Evolutionary conservation across 177 flowering plant species (phyloP), one percentile per base, ranked within the genome.

Genomic region (Tripterygium wilfordii): DNA sequence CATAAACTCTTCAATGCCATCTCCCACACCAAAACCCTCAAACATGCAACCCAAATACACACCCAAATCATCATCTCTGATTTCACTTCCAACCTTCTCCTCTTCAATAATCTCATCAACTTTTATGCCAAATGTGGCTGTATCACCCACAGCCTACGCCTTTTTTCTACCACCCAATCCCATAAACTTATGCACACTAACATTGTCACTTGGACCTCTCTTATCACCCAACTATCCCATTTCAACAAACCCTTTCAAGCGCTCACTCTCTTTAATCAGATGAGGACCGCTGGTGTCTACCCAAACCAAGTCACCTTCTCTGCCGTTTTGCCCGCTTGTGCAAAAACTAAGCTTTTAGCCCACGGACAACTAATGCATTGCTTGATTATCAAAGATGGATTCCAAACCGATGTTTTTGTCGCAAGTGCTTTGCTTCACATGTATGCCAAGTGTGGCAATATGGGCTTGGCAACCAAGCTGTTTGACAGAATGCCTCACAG

Each of bases 241-340:
- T 10, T 26, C 47, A 53, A 41, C 33, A 56, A 33, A 15, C 70
- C 73, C 54, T 33, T 44, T 35, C 22, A 69, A 37, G 88, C 85
- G 13, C 45, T 85, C 10, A 14, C 15, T 17, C 44, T 67, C 40
- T 74, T 82, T 47, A 59, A 61, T 38, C 51, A 56, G 22, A 74
- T 78, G 94, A 66, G 76, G 49, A 0, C 23, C n/a, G 9, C 49
- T 13, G 76, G 75, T n/a, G 13, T 68, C 13, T 45, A 5, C 44
- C 77, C 90, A 1, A 72, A 83, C 31, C 64, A 79, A 1, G 79
- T 64, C 60, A 78, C 83, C 5, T 67, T 83, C 58, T 79, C 91
- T 2, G 74, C 80, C 1, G 54, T 81, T 5, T 44, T 83, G 20
- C 76, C 82, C 0, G 69, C 76, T 52, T 86, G 81, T 38, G 71